A percentile compares a stretch with the other conserved stretches of the same genome.
phyloP scores from a whole-genome alignment of 2,329 filamentous ascomycete species.

The Colletotrichum coccodes region DNA sequence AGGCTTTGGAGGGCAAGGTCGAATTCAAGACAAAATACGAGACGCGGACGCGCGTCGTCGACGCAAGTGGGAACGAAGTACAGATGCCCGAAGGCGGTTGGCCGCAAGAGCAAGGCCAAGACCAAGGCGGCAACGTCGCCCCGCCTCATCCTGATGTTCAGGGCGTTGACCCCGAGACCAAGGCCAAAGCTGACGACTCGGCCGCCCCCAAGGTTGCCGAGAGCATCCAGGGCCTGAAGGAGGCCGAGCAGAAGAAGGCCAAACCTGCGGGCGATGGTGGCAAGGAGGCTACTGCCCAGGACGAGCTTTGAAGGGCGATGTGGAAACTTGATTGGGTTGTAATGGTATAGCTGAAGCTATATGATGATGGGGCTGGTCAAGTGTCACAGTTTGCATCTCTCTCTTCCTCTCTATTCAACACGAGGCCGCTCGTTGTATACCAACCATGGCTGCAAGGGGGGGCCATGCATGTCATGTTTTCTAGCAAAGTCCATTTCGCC shows the following conservation, averaged over 20 bases:
- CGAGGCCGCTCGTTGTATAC: neutral
- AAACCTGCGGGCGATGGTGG: constrained; percentile 71
- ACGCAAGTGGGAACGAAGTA: constrained; percentile 84
- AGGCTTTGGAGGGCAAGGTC: constrained; percentile 88
- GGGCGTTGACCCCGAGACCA: constrained; percentile 68
- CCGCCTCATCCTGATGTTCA: constrained; percentile 71
- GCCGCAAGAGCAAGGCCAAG: constrained; percentile 39
- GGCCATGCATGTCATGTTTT: neutral
- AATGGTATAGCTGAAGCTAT: neutral
- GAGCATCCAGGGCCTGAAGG: constrained; percentile 69
- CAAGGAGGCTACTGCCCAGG: constrained; percentile 63
- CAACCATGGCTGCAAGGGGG: neutral
- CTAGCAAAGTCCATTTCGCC: neutral
- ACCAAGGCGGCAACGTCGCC: constrained; percentile 55
- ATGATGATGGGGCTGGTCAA: neutral
- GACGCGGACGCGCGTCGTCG: constrained; percentile 88
- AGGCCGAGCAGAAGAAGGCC: constrained; percentile 62
- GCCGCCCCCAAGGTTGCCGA: constrained; percentile 52
- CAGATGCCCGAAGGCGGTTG: constrained; percentile 52
- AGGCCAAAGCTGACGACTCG: constrained; percentile 50
- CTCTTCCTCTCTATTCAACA: neutral
- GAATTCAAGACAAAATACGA: constrained; percentile 96
- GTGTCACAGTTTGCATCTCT: neutral
- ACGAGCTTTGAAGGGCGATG: constrained; percentile 44
- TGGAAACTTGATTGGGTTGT: neutral